These are phyloP conservation scores for Aspergillus carlsbadensis DNA, from an alignment of 495 filamentous ascomycete genomes.

Conservation along the genomic window DNA sequence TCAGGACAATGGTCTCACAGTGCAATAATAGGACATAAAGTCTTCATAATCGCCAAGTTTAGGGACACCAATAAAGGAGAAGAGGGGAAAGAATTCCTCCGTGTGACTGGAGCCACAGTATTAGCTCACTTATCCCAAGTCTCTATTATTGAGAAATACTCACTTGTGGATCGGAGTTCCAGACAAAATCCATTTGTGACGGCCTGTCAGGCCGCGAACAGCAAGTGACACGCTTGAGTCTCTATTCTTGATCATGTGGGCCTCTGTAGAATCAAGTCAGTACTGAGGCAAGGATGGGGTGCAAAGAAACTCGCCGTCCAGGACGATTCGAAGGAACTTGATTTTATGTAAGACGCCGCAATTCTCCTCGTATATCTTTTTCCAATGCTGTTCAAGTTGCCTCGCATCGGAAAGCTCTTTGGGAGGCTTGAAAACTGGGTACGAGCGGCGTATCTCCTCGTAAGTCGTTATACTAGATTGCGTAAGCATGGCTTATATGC, in stretches of 20 bases:
- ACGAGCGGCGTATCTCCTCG: slow-evolving; percentile 48
- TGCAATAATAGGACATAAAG: slow-evolving; percentile 52
- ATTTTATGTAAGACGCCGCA: slow-evolving; percentile 47
- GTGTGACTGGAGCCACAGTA: slow-evolving; percentile 18
- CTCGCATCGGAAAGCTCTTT: slow-evolving; percentile 19
- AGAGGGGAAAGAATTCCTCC: slow-evolving; percentile 58
- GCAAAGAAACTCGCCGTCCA: slow-evolving; percentile 48
- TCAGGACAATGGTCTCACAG: slow-evolving; percentile 15
- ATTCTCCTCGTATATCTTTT: slow-evolving; percentile 27
- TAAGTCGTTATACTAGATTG: slow-evolving; percentile 50
- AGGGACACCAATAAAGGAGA: slow-evolving; percentile 57
- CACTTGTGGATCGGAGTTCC: slow-evolving; percentile 63
- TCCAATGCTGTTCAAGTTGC: slow-evolving; percentile 38
- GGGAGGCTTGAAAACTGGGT: slow-evolving; percentile 39
- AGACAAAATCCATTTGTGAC: slow-evolving; percentile 58
- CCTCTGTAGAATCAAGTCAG: slow-evolving; percentile 27
- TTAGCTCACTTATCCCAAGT: background rate
- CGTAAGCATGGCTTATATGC: background rate
- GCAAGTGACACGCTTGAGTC: slow-evolving; percentile 46
- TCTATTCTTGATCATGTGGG: slow-evolving; percentile 63
- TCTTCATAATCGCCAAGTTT: slow-evolving; percentile 34
- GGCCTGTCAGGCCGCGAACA: slow-evolving; percentile 50
- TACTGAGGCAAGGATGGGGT: background rate
- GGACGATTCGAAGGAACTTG: slow-evolving; percentile 53
- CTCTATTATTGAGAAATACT: background rate